These are phyloP conservation scores for Phaeolepiota aurea DNA, from an alignment of 768 basidiomycete species.

Conservation along the genomic window DNA sequence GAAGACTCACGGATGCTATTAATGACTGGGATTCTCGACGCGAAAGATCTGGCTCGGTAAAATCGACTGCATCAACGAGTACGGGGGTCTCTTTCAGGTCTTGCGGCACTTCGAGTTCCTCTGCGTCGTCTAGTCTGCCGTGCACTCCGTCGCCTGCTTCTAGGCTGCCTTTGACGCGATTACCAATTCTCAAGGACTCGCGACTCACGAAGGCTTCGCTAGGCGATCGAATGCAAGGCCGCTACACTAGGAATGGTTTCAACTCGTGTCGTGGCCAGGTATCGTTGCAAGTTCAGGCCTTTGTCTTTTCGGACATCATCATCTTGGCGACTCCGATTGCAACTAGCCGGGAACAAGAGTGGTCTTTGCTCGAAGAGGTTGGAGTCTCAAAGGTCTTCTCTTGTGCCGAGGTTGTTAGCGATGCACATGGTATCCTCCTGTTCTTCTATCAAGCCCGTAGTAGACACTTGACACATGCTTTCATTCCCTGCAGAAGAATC, in stretches of 20 bases:
- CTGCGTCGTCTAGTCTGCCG: background rate
- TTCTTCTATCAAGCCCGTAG: too few relatives aligned
- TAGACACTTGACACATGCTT: too few relatives aligned
- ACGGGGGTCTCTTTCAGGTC: background rate
- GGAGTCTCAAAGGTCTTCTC: constrained; percentile 43
- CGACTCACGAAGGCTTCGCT: too few relatives aligned
- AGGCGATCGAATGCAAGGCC: too few relatives aligned
- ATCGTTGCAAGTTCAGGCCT: constrained; percentile 20
- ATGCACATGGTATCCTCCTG: constrained; percentile 10
- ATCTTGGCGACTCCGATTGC: constrained; percentile 34
- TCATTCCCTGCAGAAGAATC: background rate
- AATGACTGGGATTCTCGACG: constrained; percentile 32
- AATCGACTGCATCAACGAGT: constrained; percentile 18
- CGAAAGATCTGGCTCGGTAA: constrained; percentile 31
- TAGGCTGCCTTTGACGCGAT: background rate
- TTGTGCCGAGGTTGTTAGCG: constrained; percentile 15
- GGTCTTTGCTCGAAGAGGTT: constrained; percentile 20
- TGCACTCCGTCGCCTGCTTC: background rate
- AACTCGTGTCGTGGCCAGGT: constrained; percentile 7
- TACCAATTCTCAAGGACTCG: background rate
- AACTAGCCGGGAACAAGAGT: constrained; percentile 3
- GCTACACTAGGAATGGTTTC: too few relatives aligned
- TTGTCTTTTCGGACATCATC: constrained; percentile 64
- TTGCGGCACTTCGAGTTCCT: background rate
- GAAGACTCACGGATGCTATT: constrained; percentile 30